Conservation (phyloP, 2,329 filamentous ascomycete genomes). For the Cercospora beticola region DNA sequence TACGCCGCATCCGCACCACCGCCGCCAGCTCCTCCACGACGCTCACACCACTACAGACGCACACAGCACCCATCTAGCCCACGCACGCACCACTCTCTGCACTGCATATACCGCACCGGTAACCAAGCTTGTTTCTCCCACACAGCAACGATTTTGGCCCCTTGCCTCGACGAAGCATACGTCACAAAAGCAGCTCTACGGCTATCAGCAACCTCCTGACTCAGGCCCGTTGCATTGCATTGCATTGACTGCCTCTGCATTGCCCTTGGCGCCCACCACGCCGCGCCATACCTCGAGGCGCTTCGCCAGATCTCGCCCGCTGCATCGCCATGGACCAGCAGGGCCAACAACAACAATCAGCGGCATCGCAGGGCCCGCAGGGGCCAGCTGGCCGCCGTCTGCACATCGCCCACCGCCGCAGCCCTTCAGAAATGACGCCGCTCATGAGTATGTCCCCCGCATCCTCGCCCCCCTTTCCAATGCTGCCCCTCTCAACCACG, state of each 20-base stretch:
- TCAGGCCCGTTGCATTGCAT: slow-evolving; percentile 10
- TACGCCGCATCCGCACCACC: not conserved
- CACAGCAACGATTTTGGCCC: slow-evolving; percentile 19
- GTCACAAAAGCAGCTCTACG: slow-evolving; percentile 27
- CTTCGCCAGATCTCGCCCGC: not conserved
- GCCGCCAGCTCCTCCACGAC: not conserved
- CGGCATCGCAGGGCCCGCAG: slow-evolving; percentile 47
- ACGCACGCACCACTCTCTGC: slow-evolving; percentile 18
- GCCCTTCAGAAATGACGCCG: slow-evolving; percentile 94
- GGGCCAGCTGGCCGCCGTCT: slow-evolving; percentile 84
- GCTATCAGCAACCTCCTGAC: slow-evolving; percentile 12
- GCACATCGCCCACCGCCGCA: slow-evolving; percentile 95
- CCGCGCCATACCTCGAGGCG: not conserved
- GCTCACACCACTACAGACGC: not conserved
- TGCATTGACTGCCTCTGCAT: slow-evolving; percentile 9
- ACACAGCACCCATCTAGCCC: not conserved
- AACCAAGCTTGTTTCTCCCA: slow-evolving; percentile 15
- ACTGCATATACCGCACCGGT: slow-evolving; percentile 16
- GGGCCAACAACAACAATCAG: slow-evolving; percentile 52
- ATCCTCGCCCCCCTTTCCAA: not conserved
- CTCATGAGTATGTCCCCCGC: slow-evolving; percentile 82
- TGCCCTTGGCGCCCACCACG: slow-evolving; percentile 1
- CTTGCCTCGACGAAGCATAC: slow-evolving; percentile 25
- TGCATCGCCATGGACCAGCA: slow-evolving; percentile 48
- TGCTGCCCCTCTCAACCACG: not conserved